phyloP scores from a whole-genome alignment of 768 basidiomycete genomes.

The Amanita rimosa region DNA sequence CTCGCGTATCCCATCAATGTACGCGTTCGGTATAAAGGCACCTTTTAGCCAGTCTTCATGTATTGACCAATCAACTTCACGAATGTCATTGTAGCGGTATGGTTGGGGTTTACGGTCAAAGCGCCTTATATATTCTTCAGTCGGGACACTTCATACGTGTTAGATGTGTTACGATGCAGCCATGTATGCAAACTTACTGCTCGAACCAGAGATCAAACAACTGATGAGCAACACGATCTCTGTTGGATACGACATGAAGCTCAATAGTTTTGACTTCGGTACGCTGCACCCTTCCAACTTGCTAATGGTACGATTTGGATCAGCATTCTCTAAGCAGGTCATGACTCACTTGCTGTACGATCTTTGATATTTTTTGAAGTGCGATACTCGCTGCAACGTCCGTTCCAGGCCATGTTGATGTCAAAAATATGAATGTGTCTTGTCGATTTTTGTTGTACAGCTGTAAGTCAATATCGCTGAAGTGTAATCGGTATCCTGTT shows the following conservation, averaged over 20 bases:
- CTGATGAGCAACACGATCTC: conserved; percentile 55
- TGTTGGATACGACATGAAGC: conserved; percentile 59
- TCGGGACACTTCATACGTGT: conserved; percentile 26
- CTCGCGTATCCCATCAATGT: not conserved
- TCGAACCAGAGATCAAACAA: conserved; percentile 60
- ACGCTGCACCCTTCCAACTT: conserved; percentile 47
- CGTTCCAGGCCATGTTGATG: conserved; percentile 31
- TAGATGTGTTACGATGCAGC: not conserved
- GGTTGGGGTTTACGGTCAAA: conserved; percentile 30
- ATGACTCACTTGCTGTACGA: conserved; percentile 35
- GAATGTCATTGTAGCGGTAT: conserved; percentile 29
- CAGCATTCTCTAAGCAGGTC: not conserved
- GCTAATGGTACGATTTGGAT: conserved; percentile 22
- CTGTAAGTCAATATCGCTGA: conserved; percentile 43
- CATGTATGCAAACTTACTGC: conserved; percentile 33
- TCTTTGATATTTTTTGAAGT: conserved; percentile 44
- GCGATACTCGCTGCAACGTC: conserved; percentile 52
- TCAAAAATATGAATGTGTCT: conserved; percentile 52
- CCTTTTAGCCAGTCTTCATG: conserved; percentile 20
- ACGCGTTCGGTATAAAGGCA: conserved; percentile 14
- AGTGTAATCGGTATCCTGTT: conserved; percentile 43
- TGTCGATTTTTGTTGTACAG: conserved; percentile 40
- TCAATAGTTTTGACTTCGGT: conserved; percentile 42
- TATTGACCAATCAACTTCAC: conserved; percentile 27
- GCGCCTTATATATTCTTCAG: conserved; percentile 33